These are phyloP conservation scores for Rhazya stricta DNA, from an alignment of 257 asterid genomes.

Conservation along the genomic window DNA sequence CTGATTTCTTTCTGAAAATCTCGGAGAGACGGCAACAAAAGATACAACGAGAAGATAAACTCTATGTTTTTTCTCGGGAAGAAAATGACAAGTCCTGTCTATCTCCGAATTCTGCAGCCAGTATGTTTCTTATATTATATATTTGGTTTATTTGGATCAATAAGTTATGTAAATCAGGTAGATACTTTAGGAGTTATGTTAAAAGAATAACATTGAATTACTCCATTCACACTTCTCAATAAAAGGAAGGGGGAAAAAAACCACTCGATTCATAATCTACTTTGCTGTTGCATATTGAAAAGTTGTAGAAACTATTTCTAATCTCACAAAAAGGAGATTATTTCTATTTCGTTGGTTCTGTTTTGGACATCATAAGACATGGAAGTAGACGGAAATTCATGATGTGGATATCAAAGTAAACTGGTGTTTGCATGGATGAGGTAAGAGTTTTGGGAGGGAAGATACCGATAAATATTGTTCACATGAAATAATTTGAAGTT, in stretches of 20 bases:
- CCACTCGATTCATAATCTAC: background rate
- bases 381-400: background rate
- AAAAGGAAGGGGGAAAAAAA: background rate
- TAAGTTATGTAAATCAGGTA: background rate
- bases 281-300: background rate
- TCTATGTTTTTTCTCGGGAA: slow-evolving; percentile 32
- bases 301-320: background rate
- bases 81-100: slow-evolving; percentile 32
- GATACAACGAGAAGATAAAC: slow-evolving; percentile 39
- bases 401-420: background rate
- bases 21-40: slow-evolving; percentile 48
- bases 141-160: background rate
- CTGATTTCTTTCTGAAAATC: slow-evolving; percentile 48
- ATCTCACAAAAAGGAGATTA: background rate
- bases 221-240: background rate
- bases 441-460: background rate
- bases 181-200: background rate
- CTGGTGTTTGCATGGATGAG: background rate
- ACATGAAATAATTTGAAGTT: too few species aligned
- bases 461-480: background rate
- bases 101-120: slow-evolving; percentile 42
- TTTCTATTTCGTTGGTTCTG: background rate
- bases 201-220: background rate
- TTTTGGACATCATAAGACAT: background rate
- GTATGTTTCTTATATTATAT: slow-evolving; percentile 41